Percentiles rank a stretch among this genome's conserved stretches.
These are phyloP conservation scores for Kwoniella botswanensis DNA, from an alignment of 768 basidiomycete genomes.

Conservation along the genomic window DNA sequence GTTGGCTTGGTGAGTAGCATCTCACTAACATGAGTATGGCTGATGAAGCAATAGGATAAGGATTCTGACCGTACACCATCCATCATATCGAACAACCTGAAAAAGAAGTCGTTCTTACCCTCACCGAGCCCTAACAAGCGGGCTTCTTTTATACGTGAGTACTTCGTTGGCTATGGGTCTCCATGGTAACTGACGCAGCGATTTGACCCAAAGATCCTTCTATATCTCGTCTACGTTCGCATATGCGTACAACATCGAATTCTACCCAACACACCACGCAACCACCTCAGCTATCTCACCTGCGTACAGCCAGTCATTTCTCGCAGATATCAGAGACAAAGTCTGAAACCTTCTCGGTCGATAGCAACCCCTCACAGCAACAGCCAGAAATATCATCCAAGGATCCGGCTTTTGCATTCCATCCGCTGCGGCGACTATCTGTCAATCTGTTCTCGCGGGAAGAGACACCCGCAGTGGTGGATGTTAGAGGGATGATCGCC, in stretches of 20 bases:
- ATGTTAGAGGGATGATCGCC: constrained; percentile 85
- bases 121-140: constrained; percentile 26
- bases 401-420: constrained; percentile 43
- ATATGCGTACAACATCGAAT: constrained; percentile 47
- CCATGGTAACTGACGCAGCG: not conserved
- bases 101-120: constrained; percentile 1
- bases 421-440: constrained; percentile 43
- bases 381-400: not conserved
- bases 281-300: constrained; percentile 31
- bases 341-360: constrained; percentile 31
- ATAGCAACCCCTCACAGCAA: not conserved
- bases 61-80: constrained; percentile 24
- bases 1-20: constrained; percentile 17
- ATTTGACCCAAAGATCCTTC: constrained; percentile 25
- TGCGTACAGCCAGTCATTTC: constrained; percentile 39
- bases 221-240: constrained; percentile 57
- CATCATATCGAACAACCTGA: not conserved
- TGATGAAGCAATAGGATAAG: constrained; percentile 3
- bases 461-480: constrained; percentile 73
- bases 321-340: constrained; percentile 40
- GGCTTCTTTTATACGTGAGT: constrained; percentile 35
- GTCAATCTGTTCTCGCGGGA: constrained; percentile 28
- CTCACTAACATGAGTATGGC: not conserved
- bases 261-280: constrained; percentile 36
- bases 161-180: not conserved